Conservation (phyloP, 208 protist species). For the Acanthamoeba royreba region DNA sequence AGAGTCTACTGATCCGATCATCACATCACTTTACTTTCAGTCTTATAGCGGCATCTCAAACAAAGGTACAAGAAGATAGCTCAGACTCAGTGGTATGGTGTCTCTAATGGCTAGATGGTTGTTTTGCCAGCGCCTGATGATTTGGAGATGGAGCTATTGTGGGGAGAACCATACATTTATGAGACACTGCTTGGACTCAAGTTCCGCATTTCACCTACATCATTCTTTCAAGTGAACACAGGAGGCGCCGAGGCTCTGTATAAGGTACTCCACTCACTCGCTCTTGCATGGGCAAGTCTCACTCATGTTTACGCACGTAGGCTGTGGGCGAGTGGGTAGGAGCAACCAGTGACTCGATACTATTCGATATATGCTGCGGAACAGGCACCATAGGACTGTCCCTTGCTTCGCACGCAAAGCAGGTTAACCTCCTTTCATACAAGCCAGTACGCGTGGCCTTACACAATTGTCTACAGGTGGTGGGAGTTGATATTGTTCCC, state of each 20-base stretch:
- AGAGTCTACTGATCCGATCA: not conserved
- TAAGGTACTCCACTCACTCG: constrained; percentile 78
- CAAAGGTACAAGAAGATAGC: not conserved
- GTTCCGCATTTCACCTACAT: constrained; percentile 89
- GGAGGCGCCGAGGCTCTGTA: constrained; percentile 87
- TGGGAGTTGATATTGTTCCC: constrained; percentile 91
- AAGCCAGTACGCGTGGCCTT: not conserved
- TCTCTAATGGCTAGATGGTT: no score
- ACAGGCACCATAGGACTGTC: constrained; percentile 94
- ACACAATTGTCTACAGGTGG: constrained; percentile 69
- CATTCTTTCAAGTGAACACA: constrained; percentile 96
- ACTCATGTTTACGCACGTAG: no score
- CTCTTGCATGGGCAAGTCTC: not conserved
- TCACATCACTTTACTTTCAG: not conserved
- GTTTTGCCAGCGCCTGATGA: not conserved
- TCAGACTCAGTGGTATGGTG: no score
- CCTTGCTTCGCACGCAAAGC: constrained; percentile 70
- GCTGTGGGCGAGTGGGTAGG: not conserved
- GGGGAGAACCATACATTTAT: not conserved
- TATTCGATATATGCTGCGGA: constrained; percentile 95
- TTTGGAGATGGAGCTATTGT: not conserved
- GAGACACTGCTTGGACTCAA: not conserved
- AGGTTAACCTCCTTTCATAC: not conserved
- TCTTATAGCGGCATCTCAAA: not conserved
- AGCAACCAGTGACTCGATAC: constrained; percentile 74